Evolutionary conservation across 768 basidiomycete species (phyloP).

Genomic region (Russula abietina): DNA sequence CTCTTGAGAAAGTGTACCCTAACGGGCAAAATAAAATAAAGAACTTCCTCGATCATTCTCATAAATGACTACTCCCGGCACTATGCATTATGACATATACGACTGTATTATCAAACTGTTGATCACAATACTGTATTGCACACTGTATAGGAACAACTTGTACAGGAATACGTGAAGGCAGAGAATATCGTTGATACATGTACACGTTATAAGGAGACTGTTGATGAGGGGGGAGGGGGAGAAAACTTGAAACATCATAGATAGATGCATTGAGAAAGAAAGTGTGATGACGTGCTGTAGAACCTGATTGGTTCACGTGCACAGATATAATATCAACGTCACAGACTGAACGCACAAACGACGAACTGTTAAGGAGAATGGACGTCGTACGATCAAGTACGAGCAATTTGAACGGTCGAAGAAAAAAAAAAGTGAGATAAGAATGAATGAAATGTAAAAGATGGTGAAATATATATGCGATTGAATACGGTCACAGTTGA

Average conservation of each 20-base stretch:
- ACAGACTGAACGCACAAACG: conserved; percentile 10
- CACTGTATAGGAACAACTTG: conserved; percentile 19
- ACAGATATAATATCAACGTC: conserved; percentile 15
- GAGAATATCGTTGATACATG: conserved; percentile 14
- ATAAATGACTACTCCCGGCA: too few species aligned
- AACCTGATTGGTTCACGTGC: conserved; percentile 8
- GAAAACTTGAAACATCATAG: conserved; percentile 13
- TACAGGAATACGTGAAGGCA: conserved; percentile 17
- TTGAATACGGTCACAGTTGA: conserved; percentile 20
- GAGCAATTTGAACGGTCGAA: conserved; percentile 7
- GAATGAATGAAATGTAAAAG: conserved; percentile 22
- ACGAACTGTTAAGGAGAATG: conserved; percentile 10
- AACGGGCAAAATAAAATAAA: too few species aligned
- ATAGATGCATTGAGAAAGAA: conserved; percentile 17
- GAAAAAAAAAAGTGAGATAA: conserved; percentile 18
- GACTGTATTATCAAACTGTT: neutral
- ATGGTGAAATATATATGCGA: conserved; percentile 23
- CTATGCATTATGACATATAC: too few species aligned
- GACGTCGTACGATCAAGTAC: conserved; percentile 19
- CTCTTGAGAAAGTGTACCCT: too few species aligned
- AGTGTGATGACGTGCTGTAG: conserved; percentile 10
- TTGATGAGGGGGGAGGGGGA: neutral
- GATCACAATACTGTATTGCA: conserved; percentile 19
- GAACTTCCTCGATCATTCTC: too few species aligned
- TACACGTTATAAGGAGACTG: conserved; percentile 17